Base-by-base conservation (phyloP, 495 filamentous ascomycete genomes). In the Xylaria intraflava region DNA sequence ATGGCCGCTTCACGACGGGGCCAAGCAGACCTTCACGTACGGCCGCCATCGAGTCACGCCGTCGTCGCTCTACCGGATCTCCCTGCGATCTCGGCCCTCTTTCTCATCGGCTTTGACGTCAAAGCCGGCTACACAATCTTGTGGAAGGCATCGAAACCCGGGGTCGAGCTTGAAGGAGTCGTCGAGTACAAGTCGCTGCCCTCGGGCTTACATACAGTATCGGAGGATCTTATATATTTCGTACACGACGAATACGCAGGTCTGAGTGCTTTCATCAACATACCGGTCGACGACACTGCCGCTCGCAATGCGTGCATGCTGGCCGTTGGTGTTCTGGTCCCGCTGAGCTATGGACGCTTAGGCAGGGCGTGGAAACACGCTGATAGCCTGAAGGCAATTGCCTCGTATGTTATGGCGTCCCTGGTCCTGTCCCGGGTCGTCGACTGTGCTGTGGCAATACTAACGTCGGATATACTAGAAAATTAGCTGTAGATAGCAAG, bases 151-250 rank as follows among this genome's bases (percentile, higher is more conserved):
- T 80, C 86, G 16, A 68, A 80, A 5, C 76, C 81, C 16, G 85
- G 82, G 38, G 83, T 95, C 46, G 81, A 89, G 55, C 79, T 98
- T 41, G 89, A 94, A 65, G 89, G 89, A 35, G 83, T 83, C 39
- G 90, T 97, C 47, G 93, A 98, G 67, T 98, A 87, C 79, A 96
- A 96, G 69, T 91, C 72, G 48, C 77, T 98, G 38, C 93, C 93
- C 1, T 96, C 91, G 0, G 93, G 93, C 33, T 70, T 96, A 40
- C 93, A 98, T 72, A 88, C 88, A 53, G 88, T 96, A 9, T 74
- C 84, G 41, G 82, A 89, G 47, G 93, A 98, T 67, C 73, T 96
- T 12, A 86, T 98, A 49, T 96, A 96, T 69, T 98, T 96, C 68
- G 81, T 93, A 23, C 89, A 97, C 62, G 82, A 84, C 51, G 72